A percentile compares a stretch with the other conserved stretches of the same genome.
Conservation (phyloP, 139 green algal genomes). For the Picochlorum costavermella region DNA sequence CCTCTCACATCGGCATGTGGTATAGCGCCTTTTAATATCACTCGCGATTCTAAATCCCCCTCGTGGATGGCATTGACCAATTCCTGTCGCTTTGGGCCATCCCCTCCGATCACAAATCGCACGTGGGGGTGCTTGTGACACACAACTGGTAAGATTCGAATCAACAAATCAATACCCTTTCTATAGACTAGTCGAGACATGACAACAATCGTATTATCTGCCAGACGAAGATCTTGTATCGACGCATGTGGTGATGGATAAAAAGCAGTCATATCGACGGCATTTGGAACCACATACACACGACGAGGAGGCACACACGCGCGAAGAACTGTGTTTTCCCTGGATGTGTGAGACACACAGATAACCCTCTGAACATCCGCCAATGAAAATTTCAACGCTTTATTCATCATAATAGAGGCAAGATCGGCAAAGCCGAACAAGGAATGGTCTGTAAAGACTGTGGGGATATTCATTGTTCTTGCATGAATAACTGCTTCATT, state of each 20-base stretch:
- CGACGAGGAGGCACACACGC: constrained; percentile 67
- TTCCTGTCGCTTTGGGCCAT: constrained; percentile 76
- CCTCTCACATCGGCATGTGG: constrained; percentile 44
- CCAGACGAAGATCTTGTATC: neutral
- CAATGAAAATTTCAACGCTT: constrained; percentile 67
- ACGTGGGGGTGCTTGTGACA: constrained; percentile 58
- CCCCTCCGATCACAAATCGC: constrained; percentile 71
- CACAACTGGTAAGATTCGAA: constrained; percentile 69
- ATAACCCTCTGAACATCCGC: constrained; percentile 68
- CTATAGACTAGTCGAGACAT: constrained; percentile 87
- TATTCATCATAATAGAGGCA: constrained; percentile 81
- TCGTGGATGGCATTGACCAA: constrained; percentile 64
- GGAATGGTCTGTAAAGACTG: constrained; percentile 97
- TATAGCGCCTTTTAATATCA: constrained; percentile 73
- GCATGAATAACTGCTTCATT: constrained; percentile 78
- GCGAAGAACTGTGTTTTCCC: constrained; percentile 94
- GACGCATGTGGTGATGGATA: neutral
- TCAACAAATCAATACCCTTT: constrained; percentile 91
- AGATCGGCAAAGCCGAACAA: constrained; percentile 91
- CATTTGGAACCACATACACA: constrained; percentile 96
- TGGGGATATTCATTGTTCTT: constrained; percentile 65
- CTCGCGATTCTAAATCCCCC: constrained; percentile 51
- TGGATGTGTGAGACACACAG: constrained; percentile 91
- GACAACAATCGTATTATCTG: constrained; percentile 53
- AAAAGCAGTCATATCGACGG: constrained; percentile 15